A percentile compares a stretch with the other conserved stretches of the same genome.
Conservation (phyloP, 2,329 filamentous ascomycete genomes). For the Apiospora marii region DNA sequence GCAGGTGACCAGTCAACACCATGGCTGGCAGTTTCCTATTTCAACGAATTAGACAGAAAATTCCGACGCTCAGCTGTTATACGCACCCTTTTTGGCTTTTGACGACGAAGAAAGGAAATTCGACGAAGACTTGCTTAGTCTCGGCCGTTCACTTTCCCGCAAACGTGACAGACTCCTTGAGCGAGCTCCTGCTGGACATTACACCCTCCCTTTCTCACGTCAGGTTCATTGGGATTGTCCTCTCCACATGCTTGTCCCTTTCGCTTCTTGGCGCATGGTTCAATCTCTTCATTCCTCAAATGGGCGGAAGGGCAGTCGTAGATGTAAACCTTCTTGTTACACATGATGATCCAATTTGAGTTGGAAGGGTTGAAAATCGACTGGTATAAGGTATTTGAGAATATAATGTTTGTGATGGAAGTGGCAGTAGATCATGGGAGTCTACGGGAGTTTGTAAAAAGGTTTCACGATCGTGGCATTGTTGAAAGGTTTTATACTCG, state of each 20-base stretch:
- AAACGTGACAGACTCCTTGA: background rate
- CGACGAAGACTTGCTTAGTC: background rate
- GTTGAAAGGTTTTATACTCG: background rate
- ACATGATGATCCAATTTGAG: background rate
- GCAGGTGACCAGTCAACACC: background rate
- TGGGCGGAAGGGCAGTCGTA: background rate
- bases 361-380: no score
- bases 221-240: background rate
- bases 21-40: background rate
- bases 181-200: background rate
- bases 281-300: background rate
- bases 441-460: background rate
- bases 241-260: background rate
- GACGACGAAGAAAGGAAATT: background rate
- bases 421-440: background rate
- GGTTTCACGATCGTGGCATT: background rate
- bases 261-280: background rate
- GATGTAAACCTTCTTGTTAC: background rate
- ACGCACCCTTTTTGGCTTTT: no score
- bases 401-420: background rate
- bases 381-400: background rate
- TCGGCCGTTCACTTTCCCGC: background rate
- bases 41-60: background rate
- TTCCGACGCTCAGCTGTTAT: no score
- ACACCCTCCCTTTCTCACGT: background rate